These are phyloP conservation scores for Leptomonas seymouri DNA, from an alignment of 208 protist genomes.

Conservation along the genomic window DNA sequence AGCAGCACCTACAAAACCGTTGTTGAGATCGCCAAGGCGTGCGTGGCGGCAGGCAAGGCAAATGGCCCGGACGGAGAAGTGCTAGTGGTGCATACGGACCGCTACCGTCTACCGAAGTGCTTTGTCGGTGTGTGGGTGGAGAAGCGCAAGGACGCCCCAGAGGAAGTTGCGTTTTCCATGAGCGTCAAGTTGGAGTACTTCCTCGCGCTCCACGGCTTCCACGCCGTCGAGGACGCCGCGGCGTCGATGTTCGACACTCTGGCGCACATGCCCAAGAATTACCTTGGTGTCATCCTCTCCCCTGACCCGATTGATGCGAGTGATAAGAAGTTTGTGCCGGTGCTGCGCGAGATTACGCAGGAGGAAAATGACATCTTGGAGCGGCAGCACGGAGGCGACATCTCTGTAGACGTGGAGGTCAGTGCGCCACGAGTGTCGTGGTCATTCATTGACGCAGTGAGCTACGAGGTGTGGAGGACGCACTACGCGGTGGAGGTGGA, in stretches of 20 bases:
- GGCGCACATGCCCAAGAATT: constrained; percentile 45
- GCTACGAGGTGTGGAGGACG: constrained; percentile 52
- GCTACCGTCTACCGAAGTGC: constrained; percentile 67
- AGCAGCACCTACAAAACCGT: constrained; percentile 45
- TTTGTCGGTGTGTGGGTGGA: constrained; percentile 66
- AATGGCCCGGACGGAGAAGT: constrained; percentile 67
- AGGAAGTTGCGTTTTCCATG: constrained; percentile 12
- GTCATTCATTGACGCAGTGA: constrained; percentile 57
- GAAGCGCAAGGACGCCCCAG: constrained; percentile 15
- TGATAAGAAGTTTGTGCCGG: constrained; percentile 66
- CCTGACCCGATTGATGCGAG: constrained; percentile 38
- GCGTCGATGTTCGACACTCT: constrained; percentile 53
- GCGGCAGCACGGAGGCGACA: constrained; percentile 9
- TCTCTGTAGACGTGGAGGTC: constrained; percentile 36
- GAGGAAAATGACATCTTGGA: constrained; percentile 35
- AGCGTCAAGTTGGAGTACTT: constrained; percentile 50
- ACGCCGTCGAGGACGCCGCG: constrained; percentile 71
- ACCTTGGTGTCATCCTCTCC: constrained; percentile 69
- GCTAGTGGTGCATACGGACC: constrained; percentile 65
- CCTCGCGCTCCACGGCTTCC: constrained; percentile 64
- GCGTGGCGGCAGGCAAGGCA: constrained; percentile 33
- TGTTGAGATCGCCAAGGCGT: constrained; percentile 47
- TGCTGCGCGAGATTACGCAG: constrained; percentile 76
- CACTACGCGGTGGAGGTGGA: constrained; percentile 59
- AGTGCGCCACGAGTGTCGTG: constrained; percentile 47